Evolutionary conservation across 768 basidiomycete genomes (phyloP), one percentile per base, ranked within the genome.

Genomic region (Hortiboletus flavorubellus): DNA sequence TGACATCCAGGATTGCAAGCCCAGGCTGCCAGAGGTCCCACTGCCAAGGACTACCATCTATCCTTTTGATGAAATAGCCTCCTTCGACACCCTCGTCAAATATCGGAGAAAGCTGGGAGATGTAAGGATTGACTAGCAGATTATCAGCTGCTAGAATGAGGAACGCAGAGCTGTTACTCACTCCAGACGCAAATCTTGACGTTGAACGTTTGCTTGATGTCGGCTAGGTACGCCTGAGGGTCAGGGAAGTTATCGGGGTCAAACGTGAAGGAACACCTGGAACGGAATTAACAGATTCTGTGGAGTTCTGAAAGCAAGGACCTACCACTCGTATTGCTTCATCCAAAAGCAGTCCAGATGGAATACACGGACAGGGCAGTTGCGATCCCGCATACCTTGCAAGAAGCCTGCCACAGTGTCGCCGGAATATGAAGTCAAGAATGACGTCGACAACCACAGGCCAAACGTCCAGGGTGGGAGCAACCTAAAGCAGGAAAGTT

Each of bases 261-360:
- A 64, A 88, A 89, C 1, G 85, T 85, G 72, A 89, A 91, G 12
- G 83, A 85, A 59, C 84, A 85, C 82, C 83, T 84, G 45, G 41
- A 56, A 67, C 63, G 59, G 66, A 66, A 44, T 56, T 39, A 16
- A 58, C 31, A n/a, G 12, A 51, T 5, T n/a, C 23, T 29, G 33
- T 11, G 23, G n/a, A 16, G 7, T n/a, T 21, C 33, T 5, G 11
- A 18, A 47, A 43, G 35, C 5, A 37, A 45, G 63, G 61, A 60
- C 71, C 46, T 50, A 80, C 84, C 84, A 86, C 69, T 85, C 82
- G 62, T 85, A 84, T 67, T 82, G 80, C 61, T 83, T 84, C 83
- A 84, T 85, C 83, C 84, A 86, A 67, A 87, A 90, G 64, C 86
- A 89, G 64, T 89, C 87, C 39, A 89, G 65, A 61, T 91, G 87